A percentile compares a stretch with the other conserved stretches of the same genome.
Conservation (phyloP, 2,329 filamentous ascomycete genomes). For the Lizonia empirigonia region DNA sequence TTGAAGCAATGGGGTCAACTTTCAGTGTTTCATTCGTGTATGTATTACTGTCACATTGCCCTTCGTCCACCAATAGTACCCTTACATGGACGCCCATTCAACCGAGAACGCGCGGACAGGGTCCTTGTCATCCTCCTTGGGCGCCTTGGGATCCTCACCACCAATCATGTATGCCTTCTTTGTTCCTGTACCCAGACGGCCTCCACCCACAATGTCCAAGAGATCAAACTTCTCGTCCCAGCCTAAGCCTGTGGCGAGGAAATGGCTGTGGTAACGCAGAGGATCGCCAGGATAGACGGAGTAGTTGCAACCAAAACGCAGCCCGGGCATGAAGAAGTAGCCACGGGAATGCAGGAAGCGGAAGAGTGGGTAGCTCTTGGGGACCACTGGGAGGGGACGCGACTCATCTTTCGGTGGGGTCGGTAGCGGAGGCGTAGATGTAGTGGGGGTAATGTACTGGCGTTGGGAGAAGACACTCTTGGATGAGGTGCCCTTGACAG, state of each 20-base stretch:
- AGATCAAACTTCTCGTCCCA: constrained; percentile 88
- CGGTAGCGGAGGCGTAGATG: constrained; percentile 50
- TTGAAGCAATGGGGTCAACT: no score
- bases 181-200: constrained; percentile 87
- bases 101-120: constrained; percentile 77
- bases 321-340: constrained; percentile 88
- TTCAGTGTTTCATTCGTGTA: background rate
- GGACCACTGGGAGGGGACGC: constrained; percentile 43
- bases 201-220: constrained; percentile 83
- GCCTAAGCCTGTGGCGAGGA: constrained; percentile 79
- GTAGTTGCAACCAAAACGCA: constrained; percentile 93
- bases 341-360: constrained; percentile 76
- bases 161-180: constrained; percentile 95
- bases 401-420: constrained; percentile 20
- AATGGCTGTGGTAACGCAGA: constrained; percentile 93
- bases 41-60: constrained; percentile 1
- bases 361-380: constrained; percentile 72
- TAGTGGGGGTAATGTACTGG: constrained; percentile 53
- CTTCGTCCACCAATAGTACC: background rate
- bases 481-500: constrained; percentile 10
- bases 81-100: constrained; percentile 92
- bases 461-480: constrained; percentile 29
- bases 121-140: constrained; percentile 31
- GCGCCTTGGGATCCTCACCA: constrained; percentile 55
- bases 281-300: constrained; percentile 96